Base-by-base conservation (phyloP, 129 eudicot genomes). In the Lactuca sativa region DNA sequence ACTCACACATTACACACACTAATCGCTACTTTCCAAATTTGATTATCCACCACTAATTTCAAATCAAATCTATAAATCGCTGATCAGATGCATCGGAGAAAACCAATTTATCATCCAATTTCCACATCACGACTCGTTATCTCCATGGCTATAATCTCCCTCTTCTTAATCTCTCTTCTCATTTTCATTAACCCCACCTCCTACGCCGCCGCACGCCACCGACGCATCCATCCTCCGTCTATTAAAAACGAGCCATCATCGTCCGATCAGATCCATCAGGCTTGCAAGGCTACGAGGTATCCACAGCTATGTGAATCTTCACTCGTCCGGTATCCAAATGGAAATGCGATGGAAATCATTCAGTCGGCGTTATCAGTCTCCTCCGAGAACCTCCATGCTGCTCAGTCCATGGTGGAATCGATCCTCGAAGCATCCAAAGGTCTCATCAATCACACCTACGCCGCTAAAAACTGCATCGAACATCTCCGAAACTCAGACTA, bases 201-300 rank as follows among this genome's bases (percentile, higher is more conserved):
- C 69, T 21, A 82, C 71, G 69, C 84, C 81, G 1, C 77, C 61
- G 53, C 16, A 59, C 69, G 21, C 71, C 73, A 33, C 65, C 79
- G 74, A 15, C 78, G 18, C 76, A 64, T 36, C 36, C 74, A 8
- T 13, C 62, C 77, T 0, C 74, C 69, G 7, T 16, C 77, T 37
- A 25, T 6, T 4, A 66, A 31, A 65, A 6, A 64, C 9, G 16
- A 41, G 18, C 63, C 74, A 16, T n/a, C 83, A 0, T 11, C 69
- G 1, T 43, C 83, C 0, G 65, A 79, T 5, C 72, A 64, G 1
- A 76, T 85, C 74, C 82, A 49, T 1, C 82, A 61, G 53, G 95
- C 95, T 15, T 90, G 97, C 56, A 78, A 72, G 62, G 87, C 91
- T 21, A 82, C 97, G 37, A 79, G 95, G 5, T 76, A 75, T 65